Evolutionary conservation across 2,329 filamentous ascomycete genomes (phyloP).

Genomic region (Penicillium polonicum): DNA sequence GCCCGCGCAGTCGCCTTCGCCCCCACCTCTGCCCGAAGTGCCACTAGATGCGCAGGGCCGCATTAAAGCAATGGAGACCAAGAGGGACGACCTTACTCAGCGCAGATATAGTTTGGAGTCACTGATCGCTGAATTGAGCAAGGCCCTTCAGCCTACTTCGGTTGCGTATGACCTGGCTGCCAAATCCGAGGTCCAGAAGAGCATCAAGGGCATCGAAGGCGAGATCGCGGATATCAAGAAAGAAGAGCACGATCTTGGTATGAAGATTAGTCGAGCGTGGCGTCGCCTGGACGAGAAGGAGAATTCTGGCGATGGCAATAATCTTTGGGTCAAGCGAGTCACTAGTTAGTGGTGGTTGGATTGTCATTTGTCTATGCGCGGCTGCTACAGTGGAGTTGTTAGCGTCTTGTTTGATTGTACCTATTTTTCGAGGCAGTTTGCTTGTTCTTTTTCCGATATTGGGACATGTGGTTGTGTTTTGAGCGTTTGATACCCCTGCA

Average conservation of each 20-base stretch:
- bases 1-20: slow-evolving; percentile 51
- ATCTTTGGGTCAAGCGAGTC: slow-evolving; percentile 75
- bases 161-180: slow-evolving; percentile 66
- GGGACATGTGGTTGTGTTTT: slow-evolving; percentile 3
- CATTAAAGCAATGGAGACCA: slow-evolving; percentile 65
- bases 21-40: slow-evolving; percentile 56
- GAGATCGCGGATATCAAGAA: slow-evolving; percentile 72
- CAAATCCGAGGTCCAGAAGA: slow-evolving; percentile 56
- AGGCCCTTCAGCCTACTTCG: slow-evolving; percentile 70
- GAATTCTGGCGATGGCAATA: slow-evolving; percentile 51
- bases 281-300: slow-evolving; percentile 69
- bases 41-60: slow-evolving; percentile 56
- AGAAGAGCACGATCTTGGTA: slow-evolving; percentile 75
- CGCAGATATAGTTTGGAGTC: slow-evolving; percentile 69
- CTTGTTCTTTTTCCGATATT: slow-evolving; percentile 3
- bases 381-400: background rate
- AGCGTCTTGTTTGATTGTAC: background rate
- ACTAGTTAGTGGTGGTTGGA: slow-evolving; percentile 54
- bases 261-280: slow-evolving; percentile 71
- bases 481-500: slow-evolving; percentile 10
- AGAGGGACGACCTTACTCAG: slow-evolving; percentile 63
- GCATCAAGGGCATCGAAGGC: slow-evolving; percentile 63
- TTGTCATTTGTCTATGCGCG: background rate
- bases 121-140: slow-evolving; percentile 73
- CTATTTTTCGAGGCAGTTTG: background rate